Percentiles rank a stretch among this genome's conserved stretches.
phyloP scores from a whole-genome alignment of 1,284 basidiomycete genomes.

The Heimioporus retisporus region DNA sequence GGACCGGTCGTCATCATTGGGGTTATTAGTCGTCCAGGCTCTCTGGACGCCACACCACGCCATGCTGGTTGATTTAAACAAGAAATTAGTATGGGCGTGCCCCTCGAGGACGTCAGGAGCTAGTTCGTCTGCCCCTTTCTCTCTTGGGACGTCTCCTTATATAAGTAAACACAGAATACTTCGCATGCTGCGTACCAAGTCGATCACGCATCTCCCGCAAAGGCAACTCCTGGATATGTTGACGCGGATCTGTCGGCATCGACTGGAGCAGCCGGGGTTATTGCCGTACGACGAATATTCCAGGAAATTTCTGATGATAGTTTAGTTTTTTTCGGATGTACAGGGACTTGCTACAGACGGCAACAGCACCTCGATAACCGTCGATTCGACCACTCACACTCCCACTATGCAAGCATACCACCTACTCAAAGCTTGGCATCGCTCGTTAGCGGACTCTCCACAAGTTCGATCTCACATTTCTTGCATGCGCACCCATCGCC shows the following conservation, averaged over 20 bases:
- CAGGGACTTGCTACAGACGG: slow-evolving; percentile 19
- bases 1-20: slow-evolving; percentile 96
- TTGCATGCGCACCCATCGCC: slow-evolving; percentile 88
- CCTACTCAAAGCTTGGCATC: slow-evolving; percentile 53
- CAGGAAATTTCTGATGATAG: slow-evolving; percentile 81
- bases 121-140: slow-evolving; percentile 67
- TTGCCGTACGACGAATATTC: slow-evolving; percentile 98
- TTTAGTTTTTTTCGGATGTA: slow-evolving; percentile 62
- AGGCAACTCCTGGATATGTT: slow-evolving; percentile 96
- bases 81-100: slow-evolving; percentile 98
- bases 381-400: slow-evolving; percentile 52
- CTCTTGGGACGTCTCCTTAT: slow-evolving; percentile 2
- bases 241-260: slow-evolving; percentile 95
- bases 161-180: slow-evolving; percentile 70
- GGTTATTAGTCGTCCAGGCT: slow-evolving; percentile 96
- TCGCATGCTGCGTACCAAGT: slow-evolving; percentile 82
- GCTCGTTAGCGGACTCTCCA: slow-evolving; percentile 54
- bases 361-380: slow-evolving; percentile 59
- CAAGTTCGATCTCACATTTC: slow-evolving; percentile 89
- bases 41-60: slow-evolving; percentile 93
- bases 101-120: slow-evolving; percentile 90
- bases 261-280: slow-evolving; percentile 94
- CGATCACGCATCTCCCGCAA: slow-evolving; percentile 86
- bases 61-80: slow-evolving; percentile 97
- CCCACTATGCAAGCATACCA: slow-evolving; percentile 23